These are phyloP conservation scores for Gloeostereum incarnatum DNA, from an alignment of 768 basidiomycete genomes.

Conservation along the genomic window DNA sequence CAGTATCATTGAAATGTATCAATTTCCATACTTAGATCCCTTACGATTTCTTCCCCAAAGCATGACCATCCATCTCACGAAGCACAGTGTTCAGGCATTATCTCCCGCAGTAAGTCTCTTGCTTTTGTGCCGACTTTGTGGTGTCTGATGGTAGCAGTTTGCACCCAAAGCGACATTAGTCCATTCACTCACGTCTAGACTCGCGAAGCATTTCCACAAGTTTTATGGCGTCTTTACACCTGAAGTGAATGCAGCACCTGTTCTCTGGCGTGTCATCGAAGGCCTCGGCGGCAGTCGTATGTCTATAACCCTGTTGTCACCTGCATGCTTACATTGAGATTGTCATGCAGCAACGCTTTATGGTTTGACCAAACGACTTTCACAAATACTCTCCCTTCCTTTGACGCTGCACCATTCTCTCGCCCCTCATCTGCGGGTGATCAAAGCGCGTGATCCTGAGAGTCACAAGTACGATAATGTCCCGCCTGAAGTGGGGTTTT, in stretches of 20 bases:
- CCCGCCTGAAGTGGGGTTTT: conserved; percentile 58
- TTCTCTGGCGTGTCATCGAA: conserved; percentile 70
- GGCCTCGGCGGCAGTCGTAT: conserved; percentile 67
- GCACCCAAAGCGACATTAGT: conserved; percentile 50
- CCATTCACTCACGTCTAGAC: conserved; percentile 50
- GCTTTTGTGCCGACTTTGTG: conserved; percentile 3
- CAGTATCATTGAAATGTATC: conserved; percentile 67
- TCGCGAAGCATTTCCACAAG: conserved; percentile 48
- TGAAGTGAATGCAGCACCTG: conserved; percentile 63
- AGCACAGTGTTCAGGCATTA: conserved; percentile 54
- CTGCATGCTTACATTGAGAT: not conserved
- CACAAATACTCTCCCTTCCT: conserved; percentile 44
- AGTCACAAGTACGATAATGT: conserved; percentile 52
- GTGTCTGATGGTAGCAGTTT: conserved; percentile 30
- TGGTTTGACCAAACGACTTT: conserved; percentile 49
- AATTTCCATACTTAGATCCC: conserved; percentile 76
- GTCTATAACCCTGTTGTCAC: conserved; percentile 18
- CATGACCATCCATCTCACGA: conserved; percentile 65
- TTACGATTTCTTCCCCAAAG: conserved; percentile 47
- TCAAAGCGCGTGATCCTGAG: conserved; percentile 27
- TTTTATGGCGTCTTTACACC: conserved; percentile 57
- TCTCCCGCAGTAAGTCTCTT: conserved; percentile 54
- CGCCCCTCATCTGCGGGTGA: conserved; percentile 27
- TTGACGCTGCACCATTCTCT: conserved; percentile 51
- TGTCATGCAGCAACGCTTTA: conserved; percentile 51